Conservation (phyloP, 345 rosid genomes). For the Gossypium turneri region DNA sequence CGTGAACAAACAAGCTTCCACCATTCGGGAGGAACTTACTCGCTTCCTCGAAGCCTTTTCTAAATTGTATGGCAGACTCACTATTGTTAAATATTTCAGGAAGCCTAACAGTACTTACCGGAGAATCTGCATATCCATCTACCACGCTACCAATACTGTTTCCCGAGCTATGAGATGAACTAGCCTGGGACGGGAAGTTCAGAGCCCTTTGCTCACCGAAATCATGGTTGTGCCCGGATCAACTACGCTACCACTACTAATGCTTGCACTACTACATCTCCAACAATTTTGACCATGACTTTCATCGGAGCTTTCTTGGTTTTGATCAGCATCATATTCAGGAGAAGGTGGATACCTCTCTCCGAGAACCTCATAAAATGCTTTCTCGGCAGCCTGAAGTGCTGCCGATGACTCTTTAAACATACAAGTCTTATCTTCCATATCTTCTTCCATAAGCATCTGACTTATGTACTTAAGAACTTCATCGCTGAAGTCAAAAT, state of each 20-base stretch:
- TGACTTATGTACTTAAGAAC: conserved; percentile 49
- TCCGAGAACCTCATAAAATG: conserved; percentile 56
- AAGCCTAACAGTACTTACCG: conserved; percentile 29
- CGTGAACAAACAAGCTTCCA: conserved; percentile 21
- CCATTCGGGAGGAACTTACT: conserved; percentile 52
- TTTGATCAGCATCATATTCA: conserved; percentile 15
- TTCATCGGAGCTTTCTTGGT: conserved; percentile 20
- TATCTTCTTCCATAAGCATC: conserved; percentile 68
- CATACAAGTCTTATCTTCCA: conserved; percentile 47
- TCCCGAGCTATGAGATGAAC: conserved; percentile 30
- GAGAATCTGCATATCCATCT: conserved; percentile 48
- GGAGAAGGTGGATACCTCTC: conserved; percentile 44
- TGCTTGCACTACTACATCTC: conserved; percentile 7
- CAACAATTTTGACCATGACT: conserved; percentile 13
- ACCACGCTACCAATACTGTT: conserved; percentile 18
- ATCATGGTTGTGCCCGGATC: conserved; percentile 22
- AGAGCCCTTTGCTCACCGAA: conserved; percentile 21
- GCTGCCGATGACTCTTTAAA: conserved; percentile 57
- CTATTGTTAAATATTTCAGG: conserved; percentile 37
- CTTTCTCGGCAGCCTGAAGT: conserved; percentile 57
- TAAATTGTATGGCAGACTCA: conserved; percentile 49
- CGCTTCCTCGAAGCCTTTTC: conserved; percentile 56
- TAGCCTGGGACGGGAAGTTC: conserved; percentile 22
- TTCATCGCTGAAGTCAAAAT: conserved; percentile 50
- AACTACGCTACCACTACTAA: conserved; percentile 13